Evolutionary conservation across 2,329 filamentous ascomycete genomes (phyloP), one percentile per base, ranked within the genome.

Genomic region (Colletotrichum shisoi): DNA sequence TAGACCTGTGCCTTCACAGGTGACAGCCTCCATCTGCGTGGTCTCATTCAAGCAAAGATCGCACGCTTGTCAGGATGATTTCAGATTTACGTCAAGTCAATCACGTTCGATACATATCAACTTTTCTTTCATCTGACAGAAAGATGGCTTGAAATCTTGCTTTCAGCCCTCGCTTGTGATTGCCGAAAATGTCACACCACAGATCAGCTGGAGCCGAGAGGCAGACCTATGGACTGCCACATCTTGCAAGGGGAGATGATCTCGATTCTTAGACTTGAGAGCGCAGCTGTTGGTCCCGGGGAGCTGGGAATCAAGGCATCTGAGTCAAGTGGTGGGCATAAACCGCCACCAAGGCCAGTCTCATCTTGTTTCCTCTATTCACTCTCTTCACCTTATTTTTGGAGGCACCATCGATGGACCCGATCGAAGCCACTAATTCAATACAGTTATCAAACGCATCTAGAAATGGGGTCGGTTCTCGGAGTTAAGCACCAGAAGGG

Each of bases 151-250:
- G 31, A 34, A 34, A 34, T 9, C 8, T 3, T 2, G 8, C 2
- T 34, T 34, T 9, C 7, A 34, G 31, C 31, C 31, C 27, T 31
- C 31, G 31, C 31, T 7, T 34, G 8, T 34, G 7, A 34, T 9
- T 34, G 7, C 9, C 8, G 8, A 7, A 34, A 34, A 34, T 34
- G 61, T 52, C 1, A 39, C 45, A 58, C 45, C 9, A 27, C 53
- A 63, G 37, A 31, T 24, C 2, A 34, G 31, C 31, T 51, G 44
- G 37, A 51, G 37, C 53, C 57, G 13, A 34, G 21, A 27, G 54
- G 24, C 46, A 44, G 11, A 21, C 8, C 12, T 9, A 11, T 24
- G 17, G 27, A 24, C 24, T 21, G 45, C 17, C 21, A 45, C 49
- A 4, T 21, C 39, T 34, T 42, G 21, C 21, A n/a, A 57, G 44